These are phyloP conservation scores for Cladorrhinum samala DNA, from an alignment of 495 filamentous ascomycete species.

Conservation along the genomic window DNA sequence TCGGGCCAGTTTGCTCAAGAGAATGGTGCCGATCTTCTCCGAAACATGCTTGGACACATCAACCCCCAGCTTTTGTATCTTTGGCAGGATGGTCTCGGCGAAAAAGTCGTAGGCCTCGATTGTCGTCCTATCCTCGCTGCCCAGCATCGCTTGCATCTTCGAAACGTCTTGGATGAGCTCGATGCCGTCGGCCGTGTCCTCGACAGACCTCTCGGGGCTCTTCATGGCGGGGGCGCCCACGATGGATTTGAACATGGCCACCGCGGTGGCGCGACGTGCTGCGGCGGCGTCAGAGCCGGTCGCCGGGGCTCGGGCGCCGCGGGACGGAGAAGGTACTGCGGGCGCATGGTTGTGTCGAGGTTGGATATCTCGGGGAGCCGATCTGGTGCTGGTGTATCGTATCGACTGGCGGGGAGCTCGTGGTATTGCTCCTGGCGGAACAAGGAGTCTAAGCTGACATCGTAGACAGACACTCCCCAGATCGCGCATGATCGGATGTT, in stretches of 20 bases:
- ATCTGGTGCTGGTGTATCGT: conserved; percentile 3
- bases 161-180: conserved; percentile 23
- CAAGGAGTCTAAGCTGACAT: conserved; percentile 17
- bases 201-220: neutral
- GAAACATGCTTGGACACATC: conserved; percentile 19
- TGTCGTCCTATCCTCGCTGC: conserved; percentile 14
- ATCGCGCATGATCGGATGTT: conserved; percentile 20
- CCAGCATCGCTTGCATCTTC: conserved; percentile 33
- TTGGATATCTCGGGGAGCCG: neutral
- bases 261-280: neutral
- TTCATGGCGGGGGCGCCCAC: conserved; percentile 6
- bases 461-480: conserved; percentile 25
- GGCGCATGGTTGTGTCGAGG: neutral
- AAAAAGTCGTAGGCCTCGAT: conserved; percentile 36
- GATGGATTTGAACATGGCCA: conserved; percentile 22
- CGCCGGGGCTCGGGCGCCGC: neutral
- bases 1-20: conserved; percentile 23
- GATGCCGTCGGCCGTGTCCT: conserved; percentile 8
- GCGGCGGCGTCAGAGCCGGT: conserved; percentile 3
- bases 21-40: conserved; percentile 9
- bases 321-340: neutral
- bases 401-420: neutral
- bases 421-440: conserved; percentile 2
- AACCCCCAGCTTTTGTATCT: conserved; percentile 14
- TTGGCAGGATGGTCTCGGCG: conserved; percentile 31